Conservation (phyloP, 176 grass and related monocot species). For the Bromus sterilis region DNA sequence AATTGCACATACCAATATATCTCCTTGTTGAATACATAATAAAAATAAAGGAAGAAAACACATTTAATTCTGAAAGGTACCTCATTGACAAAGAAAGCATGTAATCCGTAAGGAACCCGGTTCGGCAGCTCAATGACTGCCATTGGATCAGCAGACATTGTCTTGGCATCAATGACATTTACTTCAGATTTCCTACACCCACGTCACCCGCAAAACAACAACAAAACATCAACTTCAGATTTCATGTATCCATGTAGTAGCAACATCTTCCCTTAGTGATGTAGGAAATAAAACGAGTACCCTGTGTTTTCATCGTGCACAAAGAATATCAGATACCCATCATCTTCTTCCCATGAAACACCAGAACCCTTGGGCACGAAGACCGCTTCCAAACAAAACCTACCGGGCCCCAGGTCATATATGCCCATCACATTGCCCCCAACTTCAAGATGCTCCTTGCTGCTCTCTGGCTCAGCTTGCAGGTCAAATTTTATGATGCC, state of each 20-base stretch:
- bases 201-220: background rate
- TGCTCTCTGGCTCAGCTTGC: slow-evolving; percentile 44
- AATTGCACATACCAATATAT: background rate
- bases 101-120: slow-evolving; percentile 83
- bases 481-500: slow-evolving; percentile 89
- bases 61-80: background rate
- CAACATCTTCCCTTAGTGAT: background rate
- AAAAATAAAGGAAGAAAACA: background rate
- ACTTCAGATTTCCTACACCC: slow-evolving; percentile 67
- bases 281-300: slow-evolving; percentile 18
- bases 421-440: slow-evolving; percentile 79
- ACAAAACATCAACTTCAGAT: background rate
- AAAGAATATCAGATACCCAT: slow-evolving; percentile 87
- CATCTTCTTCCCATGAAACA: slow-evolving; percentile 67
- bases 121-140: slow-evolving; percentile 66
- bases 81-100: slow-evolving; percentile 89
- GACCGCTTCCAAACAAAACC: slow-evolving; percentile 81
- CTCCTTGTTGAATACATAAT: background rate
- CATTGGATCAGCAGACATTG: slow-evolving; percentile 70
- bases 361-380: slow-evolving; percentile 72
- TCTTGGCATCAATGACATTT: slow-evolving; percentile 84
- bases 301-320: slow-evolving; percentile 87
- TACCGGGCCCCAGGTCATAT: slow-evolving; percentile 61
- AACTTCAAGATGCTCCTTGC: slow-evolving; percentile 69
- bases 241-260: background rate